Evolutionary conservation across 495 filamentous ascomycete genomes (phyloP).

Genomic region (Lepraria neglecta): DNA sequence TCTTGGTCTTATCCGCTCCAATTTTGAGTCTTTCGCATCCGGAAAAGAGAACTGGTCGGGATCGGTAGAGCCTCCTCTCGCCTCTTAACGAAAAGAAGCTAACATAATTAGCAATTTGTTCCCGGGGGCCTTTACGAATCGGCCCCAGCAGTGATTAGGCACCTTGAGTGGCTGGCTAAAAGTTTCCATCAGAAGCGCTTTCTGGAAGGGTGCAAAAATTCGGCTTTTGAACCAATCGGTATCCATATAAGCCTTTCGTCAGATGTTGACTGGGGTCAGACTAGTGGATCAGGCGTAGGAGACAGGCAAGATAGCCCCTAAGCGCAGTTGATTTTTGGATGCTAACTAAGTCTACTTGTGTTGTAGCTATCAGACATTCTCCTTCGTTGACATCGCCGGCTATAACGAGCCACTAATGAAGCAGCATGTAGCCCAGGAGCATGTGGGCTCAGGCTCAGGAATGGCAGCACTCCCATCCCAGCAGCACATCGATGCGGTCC

Average conservation of each 20-base stretch:
- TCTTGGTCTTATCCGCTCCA: neutral
- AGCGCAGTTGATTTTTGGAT: too few relatives aligned
- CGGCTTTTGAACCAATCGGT: neutral
- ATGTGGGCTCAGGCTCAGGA: too few relatives aligned
- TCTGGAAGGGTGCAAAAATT: neutral
- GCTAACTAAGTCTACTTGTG: too few relatives aligned
- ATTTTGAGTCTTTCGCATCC: neutral
- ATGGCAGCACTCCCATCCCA: too few relatives aligned
- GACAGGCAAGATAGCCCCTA: too few relatives aligned
- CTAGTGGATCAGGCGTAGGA: too few relatives aligned
- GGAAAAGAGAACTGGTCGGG: neutral
- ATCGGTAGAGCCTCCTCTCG: neutral
- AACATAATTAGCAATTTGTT: neutral
- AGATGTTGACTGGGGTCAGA: too few relatives aligned
- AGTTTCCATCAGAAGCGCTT: neutral
- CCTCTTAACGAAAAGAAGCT: neutral
- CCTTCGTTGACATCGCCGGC: too few relatives aligned
- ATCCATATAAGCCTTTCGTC: neutral
- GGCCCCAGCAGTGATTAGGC: neutral
- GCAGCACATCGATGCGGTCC: too few relatives aligned
- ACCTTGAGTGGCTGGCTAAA: neutral
- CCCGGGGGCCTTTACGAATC: neutral
- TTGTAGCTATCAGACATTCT: too few relatives aligned
- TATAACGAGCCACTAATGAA: too few relatives aligned
- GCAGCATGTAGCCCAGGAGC: too few relatives aligned